These are phyloP conservation scores for Lodderomyces theae DNA, from an alignment of 1,139 yeast species.

Conservation along the genomic window DNA sequence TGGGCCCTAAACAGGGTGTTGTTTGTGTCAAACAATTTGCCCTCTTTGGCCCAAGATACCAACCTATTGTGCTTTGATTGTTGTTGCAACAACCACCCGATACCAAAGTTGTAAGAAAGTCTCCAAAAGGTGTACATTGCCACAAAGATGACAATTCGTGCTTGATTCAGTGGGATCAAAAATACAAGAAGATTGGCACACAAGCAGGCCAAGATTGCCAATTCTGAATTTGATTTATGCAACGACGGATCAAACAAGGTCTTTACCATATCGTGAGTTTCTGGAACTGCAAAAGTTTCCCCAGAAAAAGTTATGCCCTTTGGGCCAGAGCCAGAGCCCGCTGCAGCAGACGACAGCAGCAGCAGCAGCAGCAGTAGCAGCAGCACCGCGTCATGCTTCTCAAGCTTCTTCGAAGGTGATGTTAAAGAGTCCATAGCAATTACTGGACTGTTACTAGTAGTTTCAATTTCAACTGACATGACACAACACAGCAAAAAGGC, in stretches of 20 bases:
- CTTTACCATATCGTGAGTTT: slow-evolving; percentile 83
- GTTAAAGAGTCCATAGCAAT: background rate
- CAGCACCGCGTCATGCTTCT: no score
- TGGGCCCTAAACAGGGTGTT: slow-evolving; percentile 28
- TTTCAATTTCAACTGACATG: slow-evolving; percentile 5
- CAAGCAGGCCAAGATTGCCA: slow-evolving; percentile 53
- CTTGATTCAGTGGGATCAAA: slow-evolving; percentile 25
- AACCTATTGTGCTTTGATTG: slow-evolving; percentile 63
- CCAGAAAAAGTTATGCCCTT: slow-evolving; percentile 51
- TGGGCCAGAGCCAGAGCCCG: no score
- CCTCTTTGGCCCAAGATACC: slow-evolving; percentile 52
- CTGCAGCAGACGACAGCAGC: no score
- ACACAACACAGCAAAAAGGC: no score
- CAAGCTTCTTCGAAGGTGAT: no score
- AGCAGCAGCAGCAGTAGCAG: no score
- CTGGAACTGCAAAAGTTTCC: slow-evolving; percentile 63
- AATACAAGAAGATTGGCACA: slow-evolving; percentile 52
- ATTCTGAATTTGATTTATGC: slow-evolving; percentile 66
- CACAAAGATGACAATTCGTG: slow-evolving; percentile 47
- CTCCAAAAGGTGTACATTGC: slow-evolving; percentile 74
- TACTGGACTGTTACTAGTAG: background rate
- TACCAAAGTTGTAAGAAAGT: slow-evolving; percentile 72
- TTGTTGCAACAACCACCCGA: slow-evolving; percentile 65
- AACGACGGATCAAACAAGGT: slow-evolving; percentile 77
- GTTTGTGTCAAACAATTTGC: slow-evolving; percentile 43